Evolutionary conservation across 768 basidiomycete genomes (phyloP), one percentile per base, ranked within the genome.

Genomic region (Hirschioporus abietinus): DNA sequence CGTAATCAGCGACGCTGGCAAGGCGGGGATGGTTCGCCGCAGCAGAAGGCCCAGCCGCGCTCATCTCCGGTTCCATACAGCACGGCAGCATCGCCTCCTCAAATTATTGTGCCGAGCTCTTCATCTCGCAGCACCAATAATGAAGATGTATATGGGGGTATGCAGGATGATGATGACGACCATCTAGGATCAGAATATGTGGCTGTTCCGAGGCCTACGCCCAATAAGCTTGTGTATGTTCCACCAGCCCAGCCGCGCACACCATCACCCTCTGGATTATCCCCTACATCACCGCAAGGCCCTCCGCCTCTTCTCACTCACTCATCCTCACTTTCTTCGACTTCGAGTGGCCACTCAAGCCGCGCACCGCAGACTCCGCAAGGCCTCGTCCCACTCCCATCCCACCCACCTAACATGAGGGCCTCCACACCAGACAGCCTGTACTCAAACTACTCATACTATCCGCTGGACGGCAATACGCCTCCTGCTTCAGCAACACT

Each of bases 401-500:
- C 74, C n/a, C 75, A 75, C 63, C 77, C 78, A 9, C 79, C 80
- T 17, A 74, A 78, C 57, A 63, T 76, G 24, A 75, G 82, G 68
- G 68, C 76, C 23, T 74, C 69, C 27, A 82, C 82, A 0, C 75
- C 81, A 10, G 72, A 75, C 34, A 79, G 78, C 68, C 66, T 89
- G 20, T 90, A 90, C 75, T 88, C 88, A 23, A 74, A 77, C 17
- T 90, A 90, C 71, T 90, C 89, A 5, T 90, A 83, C 72, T 91
- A 91, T 67, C 83, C 83, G 63, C 76, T 86, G 58, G 84, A 87
- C 58, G 79, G 78, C 62, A 69, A 78, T 12, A 68, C 73, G 15
- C 80, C 84, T 23, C 83, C 84, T 71, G 17, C 62, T 69, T 35
- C 27, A 67, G 67, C 70, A 63, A 72, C 64, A 23, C 60, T 67